Evolutionary conservation across 2,329 filamentous ascomycete species (phyloP), one percentile per base, ranked within the genome.

Genomic region (Nemania serpens): DNA sequence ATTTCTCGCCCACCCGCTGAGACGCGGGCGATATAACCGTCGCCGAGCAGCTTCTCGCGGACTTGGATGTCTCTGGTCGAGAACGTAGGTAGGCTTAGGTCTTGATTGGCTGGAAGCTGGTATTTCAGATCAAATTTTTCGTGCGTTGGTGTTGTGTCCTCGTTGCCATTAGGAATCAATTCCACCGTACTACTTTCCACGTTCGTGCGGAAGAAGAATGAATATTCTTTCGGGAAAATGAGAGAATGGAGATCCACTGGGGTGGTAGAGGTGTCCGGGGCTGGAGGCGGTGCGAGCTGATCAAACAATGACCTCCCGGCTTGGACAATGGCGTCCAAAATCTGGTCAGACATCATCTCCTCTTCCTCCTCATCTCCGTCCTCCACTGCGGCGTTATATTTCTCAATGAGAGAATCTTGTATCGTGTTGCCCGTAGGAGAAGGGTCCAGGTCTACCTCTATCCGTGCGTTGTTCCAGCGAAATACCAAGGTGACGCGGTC

Each of bases 1-100:
- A 63, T 59, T 33, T 63, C 63, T 48, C 50, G 61, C 15, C 61
- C 61, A 25, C 54, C 55, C 6, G 57, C 58, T 55, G 33, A 55
- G 20, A 66, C 63, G 37, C 41, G 61, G 20, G 63, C 45, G 39
- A 66, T 63, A 49, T 66, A 61, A 49, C 63, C 61, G 52, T 64
- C 56, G 37, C 59, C 47, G 36, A 61, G 53, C 29, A 66, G 52
- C 55, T 61, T 62, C 56, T 61, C 3, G 37, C 59, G 55, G 25
- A 66, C 61, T 17, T 54, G 58, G 46, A 66, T 66, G 46, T 63
- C 63, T 39, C 37, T 66, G 45, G 63, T 61, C 25, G 55, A 59
- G 45, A 61, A 61, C 39, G 41, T 61, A 36, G 61, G 63, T 34
- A 66, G 41, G 20, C 11, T 34, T 41, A 52, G 22, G 50, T 62